Conservation (phyloP, 305 asterid species). For the Fraxinus sp. region DNA sequence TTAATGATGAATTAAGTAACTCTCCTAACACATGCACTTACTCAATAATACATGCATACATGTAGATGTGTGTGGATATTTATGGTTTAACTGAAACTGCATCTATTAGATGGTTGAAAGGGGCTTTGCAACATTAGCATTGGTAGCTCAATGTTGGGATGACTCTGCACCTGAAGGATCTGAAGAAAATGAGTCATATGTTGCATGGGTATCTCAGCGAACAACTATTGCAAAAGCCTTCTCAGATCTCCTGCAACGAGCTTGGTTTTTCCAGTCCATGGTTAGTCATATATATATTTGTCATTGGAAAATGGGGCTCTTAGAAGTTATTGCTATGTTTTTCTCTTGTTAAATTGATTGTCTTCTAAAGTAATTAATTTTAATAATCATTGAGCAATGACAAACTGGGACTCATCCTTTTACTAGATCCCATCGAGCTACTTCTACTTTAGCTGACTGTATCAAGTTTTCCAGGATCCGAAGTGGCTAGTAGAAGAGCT, state of each 20-base stretch:
- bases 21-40: background rate
- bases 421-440: background rate
- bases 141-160: constrained; percentile 42
- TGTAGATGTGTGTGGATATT: background rate
- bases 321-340: background rate
- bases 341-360: background rate
- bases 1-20: background rate
- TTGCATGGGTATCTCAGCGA: constrained; percentile 28
- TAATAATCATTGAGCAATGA: background rate
- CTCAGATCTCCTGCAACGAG: constrained; percentile 40
- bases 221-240: constrained; percentile 35
- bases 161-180: constrained; percentile 33
- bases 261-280: constrained; percentile 37
- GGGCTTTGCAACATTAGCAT: constrained; percentile 45
- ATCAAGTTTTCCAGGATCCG: background rate
- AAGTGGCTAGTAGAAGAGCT: background rate
- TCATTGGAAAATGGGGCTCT: background rate
- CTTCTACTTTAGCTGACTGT: background rate
- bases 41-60: background rate
- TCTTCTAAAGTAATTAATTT: background rate
- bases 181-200: constrained; percentile 26
- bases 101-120: constrained; percentile 38
- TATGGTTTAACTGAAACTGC: background rate
- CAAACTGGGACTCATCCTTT: background rate
- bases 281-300: constrained; percentile 23